Base-by-base conservation (phyloP, 1,139 yeast genomes). In the Yarrowia galli region DNA sequence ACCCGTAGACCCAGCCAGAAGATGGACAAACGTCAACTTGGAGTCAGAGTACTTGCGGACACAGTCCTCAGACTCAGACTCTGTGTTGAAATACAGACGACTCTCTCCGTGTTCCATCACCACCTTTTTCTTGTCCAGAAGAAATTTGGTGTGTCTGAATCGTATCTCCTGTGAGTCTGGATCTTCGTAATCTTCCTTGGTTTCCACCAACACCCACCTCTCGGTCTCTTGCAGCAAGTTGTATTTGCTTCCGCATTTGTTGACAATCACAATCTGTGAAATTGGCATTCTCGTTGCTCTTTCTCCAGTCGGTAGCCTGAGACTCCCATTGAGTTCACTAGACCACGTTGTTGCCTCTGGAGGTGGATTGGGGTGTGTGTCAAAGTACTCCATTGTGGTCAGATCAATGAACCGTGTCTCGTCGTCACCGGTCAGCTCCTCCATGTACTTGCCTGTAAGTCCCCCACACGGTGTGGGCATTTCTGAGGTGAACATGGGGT, bases 381-480 rank as follows among this genome's bases (percentile, higher is more conserved):
- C 6, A 1, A n/a, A 20, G n/a, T 49, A 49, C 40, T 32, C 56
- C 56, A 49, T 12, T 7, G 56, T 49, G 13, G 56, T 49, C 25
- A 49, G 40, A 20, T 49, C 56, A 8, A 49, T 49, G 15, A 49
- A 49, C 2, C 56, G 25, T 2, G 56, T 49, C n/a, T 20, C 13
- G 7, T 23, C 28, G 3, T 13, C 56, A 8, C 15, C 56, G 4
- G n/a, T 18, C 2, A 18, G 12, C 13, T 49, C 56, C 40, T 49
- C 56, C 56, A 49, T 49, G 25, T 32, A 20, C n/a, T 49, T 49
- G 4, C 56, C 56, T 3, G 10, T 20, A 3, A 49, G 40, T 3
- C 18, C 40, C 2, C 56, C 56, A 49, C 40, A 49, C 1, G 40
- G 25, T 4, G 56, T 49, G 8, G 38, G 40, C 5, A 49, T 49